Percentiles rank a stretch among this genome's conserved stretches.
Evolutionary conservation across 2,329 filamentous ascomycete genomes (phyloP).

Genomic region (Exophiala sp.): DNA sequence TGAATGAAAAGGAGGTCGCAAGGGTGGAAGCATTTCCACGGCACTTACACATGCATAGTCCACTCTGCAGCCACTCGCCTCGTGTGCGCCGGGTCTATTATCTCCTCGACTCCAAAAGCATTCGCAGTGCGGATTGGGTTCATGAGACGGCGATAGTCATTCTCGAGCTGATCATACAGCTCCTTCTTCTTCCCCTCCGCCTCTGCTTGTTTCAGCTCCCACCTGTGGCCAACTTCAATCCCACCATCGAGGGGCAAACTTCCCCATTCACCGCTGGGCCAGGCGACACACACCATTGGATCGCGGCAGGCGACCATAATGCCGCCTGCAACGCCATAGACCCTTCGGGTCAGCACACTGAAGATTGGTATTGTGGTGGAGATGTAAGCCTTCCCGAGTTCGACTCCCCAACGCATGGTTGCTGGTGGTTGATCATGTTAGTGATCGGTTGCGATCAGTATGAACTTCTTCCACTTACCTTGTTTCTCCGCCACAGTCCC

Average conservation of each 20-base stretch:
- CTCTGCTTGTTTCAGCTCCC: conserved; percentile 56
- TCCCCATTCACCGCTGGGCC: conserved; percentile 63
- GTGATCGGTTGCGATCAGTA: neutral
- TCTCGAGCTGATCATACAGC: conserved; percentile 56
- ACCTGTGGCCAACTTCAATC: conserved; percentile 61
- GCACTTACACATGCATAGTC: conserved; percentile 52
- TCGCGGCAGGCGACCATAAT: conserved; percentile 62
- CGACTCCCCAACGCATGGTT: conserved; percentile 63
- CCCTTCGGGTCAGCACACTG: conserved; percentile 58
- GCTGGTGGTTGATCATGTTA: conserved; percentile 43
- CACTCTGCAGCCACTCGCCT: conserved; percentile 54
- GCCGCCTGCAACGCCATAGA: conserved; percentile 62
- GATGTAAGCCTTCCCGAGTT: conserved; percentile 60
- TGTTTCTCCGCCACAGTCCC: conserved; percentile 57
- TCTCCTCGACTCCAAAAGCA: conserved; percentile 62
- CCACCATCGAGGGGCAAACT: conserved; percentile 61
- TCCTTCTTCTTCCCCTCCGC: conserved; percentile 52
- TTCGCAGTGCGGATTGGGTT: conserved; percentile 64
- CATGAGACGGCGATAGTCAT: conserved; percentile 60
- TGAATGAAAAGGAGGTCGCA: neutral
- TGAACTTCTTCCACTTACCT: neutral
- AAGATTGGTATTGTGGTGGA: conserved; percentile 62
- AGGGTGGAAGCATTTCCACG: neutral
- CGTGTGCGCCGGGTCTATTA: conserved; percentile 61
- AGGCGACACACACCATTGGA: conserved; percentile 59